Evolutionary conservation across 225 moss, liverwort and hornwort genomes (phyloP), one percentile per base, ranked within the genome.

Genomic region (Physcomitrium patens): DNA sequence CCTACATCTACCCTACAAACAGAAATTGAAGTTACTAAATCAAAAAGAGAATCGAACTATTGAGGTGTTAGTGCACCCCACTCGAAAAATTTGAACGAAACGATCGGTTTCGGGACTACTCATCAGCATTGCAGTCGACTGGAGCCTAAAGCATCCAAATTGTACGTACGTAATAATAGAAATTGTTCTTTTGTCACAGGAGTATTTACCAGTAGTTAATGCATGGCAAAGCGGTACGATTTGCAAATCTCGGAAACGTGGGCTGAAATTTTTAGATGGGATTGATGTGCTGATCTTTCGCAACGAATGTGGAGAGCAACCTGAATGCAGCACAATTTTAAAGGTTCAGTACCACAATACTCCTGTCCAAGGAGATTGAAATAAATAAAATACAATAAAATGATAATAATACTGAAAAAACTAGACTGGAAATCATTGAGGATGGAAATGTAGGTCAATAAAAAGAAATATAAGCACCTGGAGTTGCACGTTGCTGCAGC

Each of bases 1-100:
- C 54, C 72, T 65, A 49, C 71, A 78, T 76, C 85, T 88, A 75
- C 76, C 75, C 78, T 83, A 82, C 68, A 55, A 70, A 75, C 56
- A 82, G 41, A 78, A 48, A 8, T 48, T 63, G 47, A 67, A 46
- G 71, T 71, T 47, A 78, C 68, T 47, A 51, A 58, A 50, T 63
- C 56, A 71, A 76, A 68, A 46, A 72, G 19, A 23, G 49, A 37
- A 10, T 18, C 53, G 41, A 16, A 60, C 23, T 0, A 37, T 44
- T 27, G n/a, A 24, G 15, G 53, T 31, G 7, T 5, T 12, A 65
- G 10, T n/a, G 37, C 70, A 53, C 51, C 60, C 18, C 45, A 26
- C 49, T 20, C 47, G 8, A 55, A 64, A 4, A 4, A 20, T 7
- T 55, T 41, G 12, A 44, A 24, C 7, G 43, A 24, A 37, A 18